Evolutionary conservation across 306 rosid species (phyloP), one percentile per base, ranked within the genome.

Genomic region (Casuarina equisetifolia): DNA sequence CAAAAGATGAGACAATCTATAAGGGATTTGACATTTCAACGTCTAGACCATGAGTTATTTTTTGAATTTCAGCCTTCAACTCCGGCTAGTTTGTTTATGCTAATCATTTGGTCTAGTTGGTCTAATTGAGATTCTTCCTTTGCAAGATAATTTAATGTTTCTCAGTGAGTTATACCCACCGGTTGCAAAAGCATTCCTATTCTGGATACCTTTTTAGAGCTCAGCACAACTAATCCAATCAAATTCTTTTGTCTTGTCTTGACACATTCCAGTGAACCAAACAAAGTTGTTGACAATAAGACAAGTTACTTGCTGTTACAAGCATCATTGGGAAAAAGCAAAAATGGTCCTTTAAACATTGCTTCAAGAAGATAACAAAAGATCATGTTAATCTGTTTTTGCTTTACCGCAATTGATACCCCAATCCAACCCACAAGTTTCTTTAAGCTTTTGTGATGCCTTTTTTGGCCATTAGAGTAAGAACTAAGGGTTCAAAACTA

Each of bases 71-170:
- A 82, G 52, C 79, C 74, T 17, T 64, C 45, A 48, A 49, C 69
- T 52, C 70, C 42, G 20, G 70, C 20, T 4, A 38, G 70, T 64
- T 40, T 39, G 48, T 39, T 40, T 64, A 8, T 70, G 36, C 48
- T 74, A 88, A 84, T 82, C 84, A 78, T 84, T 81, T 62, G 32
- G 32, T 25, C 32, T 25, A 68, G 78, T 43, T 85, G 80, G 79
- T 62, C 62, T 71, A 51, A 25, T 49, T 39, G 69, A 74, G 59
- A 84, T 81, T 81, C 84, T 84, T 57, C 79, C 63, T 76, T 84
- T 77, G 59, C 79, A 64, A 55, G 6, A 39, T 70, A 70, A 38
- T 70, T 67, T 76, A 80, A 68, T 20, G 63, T 73, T 69, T 69
- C 80, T 62, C 46, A 9, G 84, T 74, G 73, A 62, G 53, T 74